A percentile compares a stretch with the other conserved stretches of the same genome.
Conservation (phyloP, 306 rosid genomes). For the Cicer chorassanicum region DNA sequence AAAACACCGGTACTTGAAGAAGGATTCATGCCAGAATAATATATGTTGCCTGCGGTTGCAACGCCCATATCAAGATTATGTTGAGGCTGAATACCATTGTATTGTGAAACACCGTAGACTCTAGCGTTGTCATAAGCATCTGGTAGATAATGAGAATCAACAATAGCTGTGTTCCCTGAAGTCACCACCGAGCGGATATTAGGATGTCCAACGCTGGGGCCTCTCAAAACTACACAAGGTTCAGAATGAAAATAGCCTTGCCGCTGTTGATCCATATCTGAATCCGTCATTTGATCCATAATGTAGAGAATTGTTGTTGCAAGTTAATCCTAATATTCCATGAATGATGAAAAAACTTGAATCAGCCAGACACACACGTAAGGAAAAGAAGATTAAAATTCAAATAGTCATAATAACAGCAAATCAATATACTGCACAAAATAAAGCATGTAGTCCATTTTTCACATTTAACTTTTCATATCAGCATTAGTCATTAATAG, state of each 20-base stretch:
- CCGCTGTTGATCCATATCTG: conserved; percentile 75
- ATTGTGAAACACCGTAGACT: conserved; percentile 68
- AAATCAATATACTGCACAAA: not conserved
- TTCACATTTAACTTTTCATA: conserved; percentile 26
- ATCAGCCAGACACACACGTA: conserved; percentile 34
- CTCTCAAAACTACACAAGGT: conserved; percentile 59
- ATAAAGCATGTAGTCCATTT: not conserved
- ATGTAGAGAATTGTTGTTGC: conserved; percentile 40
- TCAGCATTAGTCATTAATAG: not conserved
- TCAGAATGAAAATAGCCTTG: conserved; percentile 70
- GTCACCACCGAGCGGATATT: conserved; percentile 58
- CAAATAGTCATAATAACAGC: conserved; percentile 6
- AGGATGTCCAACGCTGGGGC: conserved; percentile 60
- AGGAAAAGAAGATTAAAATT: conserved; percentile 30
- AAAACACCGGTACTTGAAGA: conserved; percentile 66
- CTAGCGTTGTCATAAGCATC: conserved; percentile 71
- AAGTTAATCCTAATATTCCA: conserved; percentile 52
- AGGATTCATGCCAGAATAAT: conserved; percentile 72
- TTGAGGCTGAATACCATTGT: conserved; percentile 63
- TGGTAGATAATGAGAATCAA: conserved; percentile 62
- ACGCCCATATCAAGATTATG: conserved; percentile 68
- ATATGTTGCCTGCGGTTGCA: conserved; percentile 59
- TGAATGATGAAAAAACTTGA: conserved; percentile 24
- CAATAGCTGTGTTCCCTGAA: conserved; percentile 63
- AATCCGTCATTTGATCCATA: conserved; percentile 72